These are phyloP conservation scores for Sorghum bicolor DNA, from an alignment of 176 grass and related monocot species.

Conservation along the genomic window DNA sequence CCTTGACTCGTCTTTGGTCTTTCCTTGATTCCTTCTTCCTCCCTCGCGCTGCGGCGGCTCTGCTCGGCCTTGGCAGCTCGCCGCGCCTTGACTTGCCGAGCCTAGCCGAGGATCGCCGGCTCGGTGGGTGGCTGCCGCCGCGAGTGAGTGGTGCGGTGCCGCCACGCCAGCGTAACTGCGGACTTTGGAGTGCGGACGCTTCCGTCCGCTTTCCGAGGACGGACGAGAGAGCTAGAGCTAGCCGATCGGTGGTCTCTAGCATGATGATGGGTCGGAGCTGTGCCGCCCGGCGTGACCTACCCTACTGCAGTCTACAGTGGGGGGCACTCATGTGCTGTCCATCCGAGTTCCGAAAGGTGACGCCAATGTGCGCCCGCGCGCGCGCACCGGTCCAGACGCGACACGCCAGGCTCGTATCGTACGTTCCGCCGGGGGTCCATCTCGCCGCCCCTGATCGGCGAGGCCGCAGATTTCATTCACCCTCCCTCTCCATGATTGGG, in stretches of 20 bases:
- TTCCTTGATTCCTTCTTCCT: neutral
- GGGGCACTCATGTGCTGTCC: too few species aligned
- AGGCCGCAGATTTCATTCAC: neutral
- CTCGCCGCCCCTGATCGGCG: neutral
- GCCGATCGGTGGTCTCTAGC: neutral
- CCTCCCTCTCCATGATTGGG: neutral
- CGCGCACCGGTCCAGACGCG: neutral
- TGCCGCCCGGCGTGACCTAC: too few species aligned
- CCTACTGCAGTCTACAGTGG: too few species aligned
- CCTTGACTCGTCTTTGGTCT: neutral
- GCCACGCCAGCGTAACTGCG: neutral
- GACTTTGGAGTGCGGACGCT: neutral
- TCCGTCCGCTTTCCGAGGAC: neutral
- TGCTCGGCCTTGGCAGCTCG: neutral
- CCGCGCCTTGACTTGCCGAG: neutral
- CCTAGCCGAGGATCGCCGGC: neutral
- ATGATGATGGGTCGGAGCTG: too few species aligned
- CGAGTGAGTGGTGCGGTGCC: neutral
- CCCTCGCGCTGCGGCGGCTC: neutral
- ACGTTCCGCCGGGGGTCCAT: neutral
- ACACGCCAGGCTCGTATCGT: neutral
- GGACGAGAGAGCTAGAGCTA: neutral
- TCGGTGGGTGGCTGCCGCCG: neutral
- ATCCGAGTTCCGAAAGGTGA: too few species aligned
- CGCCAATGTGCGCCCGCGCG: neutral